Conservation (phyloP, 805 yeast genomes). For the Cyberlindnera petersonii region DNA sequence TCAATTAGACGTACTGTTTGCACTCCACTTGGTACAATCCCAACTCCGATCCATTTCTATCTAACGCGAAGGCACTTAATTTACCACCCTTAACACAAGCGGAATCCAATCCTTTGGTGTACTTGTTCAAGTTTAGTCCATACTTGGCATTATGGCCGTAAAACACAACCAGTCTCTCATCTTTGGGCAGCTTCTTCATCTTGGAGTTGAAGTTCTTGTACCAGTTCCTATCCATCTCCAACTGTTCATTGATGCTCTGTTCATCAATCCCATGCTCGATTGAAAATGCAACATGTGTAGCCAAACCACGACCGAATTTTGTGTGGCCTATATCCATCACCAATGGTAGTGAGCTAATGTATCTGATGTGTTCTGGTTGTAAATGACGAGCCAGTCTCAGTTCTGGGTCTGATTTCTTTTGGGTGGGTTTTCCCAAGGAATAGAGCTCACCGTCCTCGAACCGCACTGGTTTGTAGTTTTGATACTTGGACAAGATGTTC, state of each 20-base stretch:
- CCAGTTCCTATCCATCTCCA: constrained; percentile 71
- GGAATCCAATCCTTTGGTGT: constrained; percentile 76
- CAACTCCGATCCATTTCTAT: constrained; percentile 9
- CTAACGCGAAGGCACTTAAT: constrained; percentile 50
- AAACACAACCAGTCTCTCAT: constrained; percentile 42
- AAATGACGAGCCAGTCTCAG: constrained; percentile 28
- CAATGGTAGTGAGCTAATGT: constrained; percentile 58
- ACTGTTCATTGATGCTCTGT: constrained; percentile 47
- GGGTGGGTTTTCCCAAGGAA: constrained; percentile 20
- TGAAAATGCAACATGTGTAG: constrained; percentile 20
- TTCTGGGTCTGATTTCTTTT: constrained; percentile 17
- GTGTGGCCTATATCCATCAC: constrained; percentile 60
- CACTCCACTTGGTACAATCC: constrained; percentile 18
- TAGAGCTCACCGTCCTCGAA: constrained; percentile 18
- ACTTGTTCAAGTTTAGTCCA: constrained; percentile 63
- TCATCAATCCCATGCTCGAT: constrained; percentile 37
- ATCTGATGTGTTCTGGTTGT: constrained; percentile 56
- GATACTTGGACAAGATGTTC: constrained; percentile 61
- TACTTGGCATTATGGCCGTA: constrained; percentile 89
- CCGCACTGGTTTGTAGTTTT: constrained; percentile 34
- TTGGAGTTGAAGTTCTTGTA: constrained; percentile 31
- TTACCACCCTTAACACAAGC: constrained; percentile 76
- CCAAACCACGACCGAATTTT: constrained; percentile 36
- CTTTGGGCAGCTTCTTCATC: constrained; percentile 22
- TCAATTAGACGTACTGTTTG: constrained; percentile 1